Conservation (phyloP, 306 rosid genomes). For the Cucurbita maxima region DNA sequence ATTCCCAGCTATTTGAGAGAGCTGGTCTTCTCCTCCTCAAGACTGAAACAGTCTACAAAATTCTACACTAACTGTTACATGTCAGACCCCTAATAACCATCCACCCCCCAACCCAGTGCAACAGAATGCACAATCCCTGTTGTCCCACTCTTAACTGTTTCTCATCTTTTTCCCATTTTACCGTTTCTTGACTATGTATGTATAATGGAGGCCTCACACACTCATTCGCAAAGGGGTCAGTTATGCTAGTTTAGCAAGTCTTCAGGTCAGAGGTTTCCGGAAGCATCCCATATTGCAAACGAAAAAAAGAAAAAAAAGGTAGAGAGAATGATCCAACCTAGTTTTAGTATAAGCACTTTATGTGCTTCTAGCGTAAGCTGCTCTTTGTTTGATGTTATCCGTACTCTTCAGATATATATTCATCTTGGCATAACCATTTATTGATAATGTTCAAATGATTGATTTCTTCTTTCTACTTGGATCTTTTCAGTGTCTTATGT, state of each 20-base stretch:
- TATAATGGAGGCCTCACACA: not conserved
- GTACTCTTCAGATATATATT: not conserved
- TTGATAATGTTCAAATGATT: not conserved
- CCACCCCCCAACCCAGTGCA: too few species aligned
- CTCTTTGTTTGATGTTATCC: not conserved
- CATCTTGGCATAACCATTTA: not conserved
- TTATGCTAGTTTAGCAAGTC: not conserved
- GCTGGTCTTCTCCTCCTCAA: too few species aligned
- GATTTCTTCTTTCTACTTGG: slow-evolving; percentile 14
- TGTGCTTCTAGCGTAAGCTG: not conserved
- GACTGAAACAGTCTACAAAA: too few species aligned
- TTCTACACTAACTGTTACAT: too few species aligned
- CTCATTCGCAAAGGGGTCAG: not conserved
- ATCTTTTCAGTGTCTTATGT: slow-evolving; percentile 79
- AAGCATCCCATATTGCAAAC: not conserved
- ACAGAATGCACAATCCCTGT: too few species aligned
- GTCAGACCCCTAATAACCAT: too few species aligned
- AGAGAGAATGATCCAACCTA: not conserved
- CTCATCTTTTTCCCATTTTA: too few species aligned
- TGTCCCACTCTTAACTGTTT: too few species aligned
- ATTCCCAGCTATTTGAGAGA: too few species aligned
- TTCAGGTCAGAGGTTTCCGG: not conserved
- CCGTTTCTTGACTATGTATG: too few species aligned
- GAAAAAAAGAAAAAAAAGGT: too few species aligned
- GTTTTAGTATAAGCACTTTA: not conserved